Conservation (phyloP, 2,329 filamentous ascomycete species). For the Dactylellina cionopaga region DNA sequence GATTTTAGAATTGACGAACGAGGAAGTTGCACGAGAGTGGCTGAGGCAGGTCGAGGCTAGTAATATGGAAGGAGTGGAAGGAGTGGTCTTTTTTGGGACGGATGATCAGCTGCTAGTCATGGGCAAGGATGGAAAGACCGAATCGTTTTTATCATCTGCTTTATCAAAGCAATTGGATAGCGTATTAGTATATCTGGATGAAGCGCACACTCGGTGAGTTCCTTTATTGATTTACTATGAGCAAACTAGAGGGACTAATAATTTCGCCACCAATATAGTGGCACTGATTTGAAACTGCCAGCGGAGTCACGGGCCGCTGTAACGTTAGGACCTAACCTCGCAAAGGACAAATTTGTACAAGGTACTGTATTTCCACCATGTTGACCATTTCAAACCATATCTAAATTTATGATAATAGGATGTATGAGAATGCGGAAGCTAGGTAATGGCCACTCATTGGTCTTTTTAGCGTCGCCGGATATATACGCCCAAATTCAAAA, state of each 20-base stretch:
- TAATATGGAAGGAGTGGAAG: constrained; percentile 51
- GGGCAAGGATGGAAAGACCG: constrained; percentile 62
- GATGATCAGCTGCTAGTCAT: constrained; percentile 68
- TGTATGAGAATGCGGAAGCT: constrained; percentile 76
- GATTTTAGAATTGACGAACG: constrained; percentile 72
- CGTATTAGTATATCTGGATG: constrained; percentile 76
- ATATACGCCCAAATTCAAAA: constrained; percentile 68
- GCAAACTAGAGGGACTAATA: neutral
- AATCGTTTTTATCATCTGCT: constrained; percentile 69
- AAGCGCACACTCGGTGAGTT: constrained; percentile 75
- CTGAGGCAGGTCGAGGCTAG: constrained; percentile 58
- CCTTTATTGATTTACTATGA: constrained; percentile 61
- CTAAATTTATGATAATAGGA: constrained; percentile 1
- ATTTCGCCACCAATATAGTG: neutral
- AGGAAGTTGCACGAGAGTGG: constrained; percentile 67
- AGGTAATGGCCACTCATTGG: constrained; percentile 72
- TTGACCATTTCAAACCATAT: neutral
- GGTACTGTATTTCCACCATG: constrained; percentile 61
- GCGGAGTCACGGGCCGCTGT: constrained; percentile 60
- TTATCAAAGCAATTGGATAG: constrained; percentile 67
- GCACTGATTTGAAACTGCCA: constrained; percentile 39
- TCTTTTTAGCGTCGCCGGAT: constrained; percentile 65
- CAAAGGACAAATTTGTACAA: constrained; percentile 76
- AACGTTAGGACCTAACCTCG: constrained; percentile 72
- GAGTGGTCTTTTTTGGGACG: constrained; percentile 69